Conservation (phyloP, 2,329 filamentous ascomycete genomes). For the Pseudogymnoascus sp. region DNA sequence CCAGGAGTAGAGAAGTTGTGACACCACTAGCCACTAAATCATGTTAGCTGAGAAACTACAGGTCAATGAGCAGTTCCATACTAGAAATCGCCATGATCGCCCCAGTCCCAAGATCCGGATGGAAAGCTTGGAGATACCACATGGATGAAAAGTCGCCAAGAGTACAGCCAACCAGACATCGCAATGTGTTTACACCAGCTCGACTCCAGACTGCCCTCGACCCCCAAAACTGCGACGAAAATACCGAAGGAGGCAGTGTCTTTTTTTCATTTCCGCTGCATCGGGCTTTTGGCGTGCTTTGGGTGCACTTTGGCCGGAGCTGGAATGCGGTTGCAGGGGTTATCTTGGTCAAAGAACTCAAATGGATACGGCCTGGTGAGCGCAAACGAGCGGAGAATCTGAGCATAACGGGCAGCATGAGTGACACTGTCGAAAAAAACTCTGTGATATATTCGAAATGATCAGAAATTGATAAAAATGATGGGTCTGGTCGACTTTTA, state of each 20-base stretch:
- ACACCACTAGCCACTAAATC: conserved; percentile 45
- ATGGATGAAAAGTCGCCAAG: conserved; percentile 49
- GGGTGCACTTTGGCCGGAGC: neutral
- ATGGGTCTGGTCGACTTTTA: neutral
- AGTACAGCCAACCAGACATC: conserved; percentile 49
- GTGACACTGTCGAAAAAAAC: neutral
- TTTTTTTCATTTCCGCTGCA: neutral
- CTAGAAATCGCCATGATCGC: conserved; percentile 47
- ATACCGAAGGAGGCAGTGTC: neutral
- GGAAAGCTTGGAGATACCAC: conserved; percentile 46
- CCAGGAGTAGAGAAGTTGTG: conserved; percentile 43
- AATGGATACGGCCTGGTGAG: neutral
- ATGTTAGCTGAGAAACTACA: neutral
- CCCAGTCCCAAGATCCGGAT: conserved; percentile 37
- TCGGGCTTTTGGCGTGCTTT: neutral
- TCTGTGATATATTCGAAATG: neutral
- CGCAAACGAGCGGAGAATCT: neutral
- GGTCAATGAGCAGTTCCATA: conserved; percentile 22
- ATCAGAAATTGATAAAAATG: neutral
- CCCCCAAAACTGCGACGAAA: conserved; percentile 27
- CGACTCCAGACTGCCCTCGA: conserved; percentile 37
- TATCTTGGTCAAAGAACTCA: neutral
- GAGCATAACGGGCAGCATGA: neutral
- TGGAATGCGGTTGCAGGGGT: neutral
- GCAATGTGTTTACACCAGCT: conserved; percentile 47